Evolutionary conservation across 1,284 basidiomycete genomes (phyloP), one percentile per base, ranked within the genome.

Genomic region (Cutaneotrichosporon sp.): DNA sequence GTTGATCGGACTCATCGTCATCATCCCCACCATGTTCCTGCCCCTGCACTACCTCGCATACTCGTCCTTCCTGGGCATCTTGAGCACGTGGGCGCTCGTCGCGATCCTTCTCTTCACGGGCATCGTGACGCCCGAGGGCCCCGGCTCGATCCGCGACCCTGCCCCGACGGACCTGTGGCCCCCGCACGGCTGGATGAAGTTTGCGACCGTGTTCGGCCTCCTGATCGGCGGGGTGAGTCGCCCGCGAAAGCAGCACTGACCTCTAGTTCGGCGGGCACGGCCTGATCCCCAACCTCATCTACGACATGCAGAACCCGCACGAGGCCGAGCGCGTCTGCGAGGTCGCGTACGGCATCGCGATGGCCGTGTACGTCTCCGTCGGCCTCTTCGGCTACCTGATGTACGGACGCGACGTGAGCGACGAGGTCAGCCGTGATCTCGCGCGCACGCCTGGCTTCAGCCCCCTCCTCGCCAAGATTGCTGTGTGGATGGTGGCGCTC

Each of bases 371-470:
- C 72, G 80, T 87, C 11, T 63, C 88, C 8, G 91, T 97, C 59
- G 92, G 90, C 16, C 86, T 86, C 61, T 87, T 87, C 38, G 94
- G 95, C 1, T 97, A 97, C 70, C 77, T 91, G 27, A 97, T 97
- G 94, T 95, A 93, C 77, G 93, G 93, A n/a, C 82, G 84, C 62
- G 71, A 80, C 55, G 91, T 95, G 57, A 87, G 86, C 69, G 91
- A 92, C 64, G 93, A 95, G 83, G 90, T 91, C 64, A 95, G 91
- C 69, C 85, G 87, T 66, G 89, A 97, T 75, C 80, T 98, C 27
- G 84, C 93, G 22, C 82, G 81, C 24, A 91, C 89, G 0, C 84
- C 87, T 0, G 91, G 89, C 3, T 93, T 90, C 74, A 91, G 88
- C 56, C 81, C 84, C 0, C 67, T 81, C 4, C 78, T 97, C 14